A percentile compares a stretch with the other conserved stretches of the same genome.
Evolutionary conservation across 352 stramenopile species (phyloP).

Genomic region (Globisporangium megalacanthum): DNA sequence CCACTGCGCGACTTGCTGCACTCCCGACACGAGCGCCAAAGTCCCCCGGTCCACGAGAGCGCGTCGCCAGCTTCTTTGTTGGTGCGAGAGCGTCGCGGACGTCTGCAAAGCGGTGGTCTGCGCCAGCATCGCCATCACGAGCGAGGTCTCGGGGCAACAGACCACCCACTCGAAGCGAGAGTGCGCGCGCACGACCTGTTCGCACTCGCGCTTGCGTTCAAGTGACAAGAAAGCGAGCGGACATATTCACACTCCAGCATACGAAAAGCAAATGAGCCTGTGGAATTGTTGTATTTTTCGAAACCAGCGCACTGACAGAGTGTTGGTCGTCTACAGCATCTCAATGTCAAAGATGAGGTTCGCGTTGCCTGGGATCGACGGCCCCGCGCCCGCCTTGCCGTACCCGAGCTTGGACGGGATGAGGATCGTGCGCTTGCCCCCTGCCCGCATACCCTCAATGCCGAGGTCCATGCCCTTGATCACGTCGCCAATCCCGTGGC

Average conservation of each 20-base stretch:
- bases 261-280: not conserved
- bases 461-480: constrained; percentile 96
- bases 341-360: constrained; percentile 95
- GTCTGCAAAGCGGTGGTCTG: not conserved
- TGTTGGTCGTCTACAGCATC: constrained; percentile 46
- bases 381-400: constrained; percentile 71
- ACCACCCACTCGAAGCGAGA: constrained; percentile 5
- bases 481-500: constrained; percentile 83
- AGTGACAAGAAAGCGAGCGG: constrained; percentile 13
- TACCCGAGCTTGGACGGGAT: constrained; percentile 95
- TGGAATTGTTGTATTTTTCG: not conserved
- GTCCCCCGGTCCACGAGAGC: constrained; percentile 38
- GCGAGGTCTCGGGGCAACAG: not conserved
- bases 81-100: constrained; percentile 21
- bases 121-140: not conserved
- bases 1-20: constrained; percentile 26
- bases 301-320: not conserved
- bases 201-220: constrained; percentile 40
- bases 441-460: constrained; percentile 85
- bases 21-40: constrained; percentile 22
- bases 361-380: constrained; percentile 88
- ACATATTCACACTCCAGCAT: not conserved
- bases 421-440: constrained; percentile 90
- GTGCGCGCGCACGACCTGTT: constrained; percentile 31
- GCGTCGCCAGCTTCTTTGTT: constrained; percentile 26